Conservation (phyloP, 495 filamentous ascomycete species). For the Lophium mytilinum region DNA sequence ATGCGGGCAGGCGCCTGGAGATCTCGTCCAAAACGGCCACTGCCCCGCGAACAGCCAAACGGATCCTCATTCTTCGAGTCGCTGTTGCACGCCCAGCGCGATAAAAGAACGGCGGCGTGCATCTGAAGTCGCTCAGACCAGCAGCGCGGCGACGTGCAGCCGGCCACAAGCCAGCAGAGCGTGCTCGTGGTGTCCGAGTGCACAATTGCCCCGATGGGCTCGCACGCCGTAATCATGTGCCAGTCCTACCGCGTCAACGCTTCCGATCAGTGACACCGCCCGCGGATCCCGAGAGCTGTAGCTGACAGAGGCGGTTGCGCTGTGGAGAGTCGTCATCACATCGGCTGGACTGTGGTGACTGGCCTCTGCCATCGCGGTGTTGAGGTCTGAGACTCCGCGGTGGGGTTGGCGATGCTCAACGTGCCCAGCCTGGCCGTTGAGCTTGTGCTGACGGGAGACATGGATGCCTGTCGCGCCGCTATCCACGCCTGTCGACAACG, state of each 20-base stretch:
- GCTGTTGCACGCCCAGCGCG: background rate
- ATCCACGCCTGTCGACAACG: constrained; percentile 11
- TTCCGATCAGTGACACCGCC: constrained; percentile 9
- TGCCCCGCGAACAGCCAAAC: constrained; percentile 1
- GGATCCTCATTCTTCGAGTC: constrained; percentile 6
- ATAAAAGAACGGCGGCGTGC: constrained; percentile 7
- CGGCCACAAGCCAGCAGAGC: constrained; percentile 14
- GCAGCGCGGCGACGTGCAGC: constrained; percentile 19
- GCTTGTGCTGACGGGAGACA: constrained; percentile 16
- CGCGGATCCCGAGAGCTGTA: background rate
- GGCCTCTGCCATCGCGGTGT: no score
- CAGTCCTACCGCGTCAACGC: constrained; percentile 5
- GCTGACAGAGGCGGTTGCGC: background rate
- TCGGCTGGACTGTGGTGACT: background rate
- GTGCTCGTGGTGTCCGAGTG: background rate
- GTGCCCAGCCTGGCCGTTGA: constrained; percentile 2
- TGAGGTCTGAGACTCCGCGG: background rate
- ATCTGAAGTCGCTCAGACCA: constrained; percentile 3
- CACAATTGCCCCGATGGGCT: background rate
- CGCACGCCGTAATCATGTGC: constrained; percentile 11
- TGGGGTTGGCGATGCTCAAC: background rate
- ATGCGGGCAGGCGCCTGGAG: constrained; percentile 10
- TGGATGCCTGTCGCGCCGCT: background rate
- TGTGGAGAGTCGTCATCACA: background rate
- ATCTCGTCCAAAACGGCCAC: constrained; percentile 11